Evolutionary conservation across 2,329 filamentous ascomycete species (phyloP).

Genomic region (Akanthomyces lecanii): DNA sequence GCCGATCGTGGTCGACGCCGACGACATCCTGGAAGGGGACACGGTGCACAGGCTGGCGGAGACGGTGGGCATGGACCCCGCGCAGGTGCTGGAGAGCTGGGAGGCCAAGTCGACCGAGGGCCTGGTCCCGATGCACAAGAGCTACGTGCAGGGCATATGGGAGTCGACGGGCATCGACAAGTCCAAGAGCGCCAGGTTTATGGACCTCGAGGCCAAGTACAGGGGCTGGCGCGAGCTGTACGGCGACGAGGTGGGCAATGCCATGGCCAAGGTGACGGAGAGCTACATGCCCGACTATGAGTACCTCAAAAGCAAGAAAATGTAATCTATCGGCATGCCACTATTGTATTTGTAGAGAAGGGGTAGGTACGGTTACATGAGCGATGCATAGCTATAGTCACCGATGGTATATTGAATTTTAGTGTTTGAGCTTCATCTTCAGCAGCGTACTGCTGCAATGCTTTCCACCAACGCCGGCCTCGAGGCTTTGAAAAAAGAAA

Average conservation of each 20-base stretch:
- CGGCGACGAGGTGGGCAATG: constrained; percentile 4
- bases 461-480: constrained; percentile 9
- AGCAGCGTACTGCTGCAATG: not conserved
- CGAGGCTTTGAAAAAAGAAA: not conserved
- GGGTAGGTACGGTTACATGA: not conserved
- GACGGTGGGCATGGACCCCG: not conserved
- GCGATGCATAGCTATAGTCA: not conserved
- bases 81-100: constrained; percentile 10
- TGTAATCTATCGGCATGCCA: not conserved
- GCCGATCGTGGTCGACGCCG: constrained; percentile 15
- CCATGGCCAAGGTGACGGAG: not conserved
- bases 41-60: not conserved
- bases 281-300: constrained; percentile 7
- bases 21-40: constrained; percentile 13
- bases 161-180: constrained; percentile 15
- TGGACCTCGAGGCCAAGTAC: constrained; percentile 2
- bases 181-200: constrained; percentile 8
- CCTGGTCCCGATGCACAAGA: not conserved
- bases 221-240: constrained; percentile 9
- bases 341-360: not conserved
- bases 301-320: constrained; percentile 12
- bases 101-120: constrained; percentile 6
- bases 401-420: not conserved
- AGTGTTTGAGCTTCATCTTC: not conserved
- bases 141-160: constrained; percentile 11